A percentile compares a stretch with the other conserved stretches of the same genome.
Conservation (phyloP, 2,329 filamentous ascomycete genomes). For the Colletotrichum melonis region DNA sequence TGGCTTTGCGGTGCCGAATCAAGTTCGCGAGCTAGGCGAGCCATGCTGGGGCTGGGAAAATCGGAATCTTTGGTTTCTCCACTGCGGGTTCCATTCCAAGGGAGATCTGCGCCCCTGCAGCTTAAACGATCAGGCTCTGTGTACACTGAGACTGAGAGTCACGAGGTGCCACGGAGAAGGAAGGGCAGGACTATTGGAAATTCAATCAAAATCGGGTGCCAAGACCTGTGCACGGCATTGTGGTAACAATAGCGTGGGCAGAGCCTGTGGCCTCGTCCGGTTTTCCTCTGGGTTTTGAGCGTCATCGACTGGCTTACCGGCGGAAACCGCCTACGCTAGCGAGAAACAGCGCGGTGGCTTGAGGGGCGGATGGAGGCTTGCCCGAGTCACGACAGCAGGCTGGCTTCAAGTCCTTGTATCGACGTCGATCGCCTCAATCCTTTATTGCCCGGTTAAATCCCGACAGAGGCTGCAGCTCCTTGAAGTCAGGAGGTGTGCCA, state of each 20-base stretch:
- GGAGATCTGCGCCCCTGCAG: constrained; percentile 24
- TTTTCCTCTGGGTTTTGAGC: neutral
- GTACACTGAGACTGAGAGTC: neutral
- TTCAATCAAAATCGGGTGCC: constrained; percentile 7
- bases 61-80: constrained; percentile 5
- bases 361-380: neutral
- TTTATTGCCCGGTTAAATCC: neutral
- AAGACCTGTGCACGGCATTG: neutral
- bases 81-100: neutral
- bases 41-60: constrained; percentile 13
- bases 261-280: neutral
- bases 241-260: constrained; percentile 5
- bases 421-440: neutral
- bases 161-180: neutral
- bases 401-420: neutral
- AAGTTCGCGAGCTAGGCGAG: neutral
- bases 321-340: constrained; percentile 13
- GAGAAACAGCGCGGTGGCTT: constrained; percentile 6
- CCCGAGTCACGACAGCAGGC: neutral
- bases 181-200: neutral
- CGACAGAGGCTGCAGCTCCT: neutral
- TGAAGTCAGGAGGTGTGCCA: neutral
- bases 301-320: constrained; percentile 13
- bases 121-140: neutral
- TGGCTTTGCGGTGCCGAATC: neutral